A percentile compares a stretch with the other conserved stretches of the same genome.
Evolutionary conservation across 306 rosid genomes (phyloP).

Genomic region (Oemleria cerasiformis): DNA sequence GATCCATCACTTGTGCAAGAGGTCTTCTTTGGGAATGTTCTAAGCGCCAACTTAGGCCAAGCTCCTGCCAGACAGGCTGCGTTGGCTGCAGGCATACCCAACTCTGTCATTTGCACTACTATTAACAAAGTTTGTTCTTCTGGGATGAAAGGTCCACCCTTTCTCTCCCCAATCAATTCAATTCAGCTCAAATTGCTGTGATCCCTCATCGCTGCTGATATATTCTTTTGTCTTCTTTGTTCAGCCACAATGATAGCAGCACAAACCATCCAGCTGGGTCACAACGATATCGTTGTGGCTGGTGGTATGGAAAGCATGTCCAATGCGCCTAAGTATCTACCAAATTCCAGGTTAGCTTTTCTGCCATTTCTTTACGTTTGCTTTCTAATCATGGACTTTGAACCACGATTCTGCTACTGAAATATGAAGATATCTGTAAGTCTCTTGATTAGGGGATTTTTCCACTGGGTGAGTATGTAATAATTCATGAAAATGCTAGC

Average conservation of each 20-base stretch:
- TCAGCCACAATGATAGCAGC: conserved; percentile 91
- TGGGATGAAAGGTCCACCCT: conserved; percentile 71
- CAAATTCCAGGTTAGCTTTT: conserved; percentile 58
- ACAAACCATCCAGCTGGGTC: conserved; percentile 67
- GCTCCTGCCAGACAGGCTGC: conserved; percentile 98
- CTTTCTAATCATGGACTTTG: background rate
- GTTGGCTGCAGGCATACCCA: conserved; percentile 77
- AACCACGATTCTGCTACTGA: conserved; percentile 6
- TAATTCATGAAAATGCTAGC: background rate
- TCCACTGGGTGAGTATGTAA: background rate
- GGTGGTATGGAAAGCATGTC: conserved; percentile 99
- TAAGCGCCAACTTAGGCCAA: conserved; percentile 91
- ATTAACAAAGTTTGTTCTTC: conserved; percentile 89
- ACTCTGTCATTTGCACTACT: conserved; percentile 83
- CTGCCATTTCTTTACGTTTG: conserved; percentile 6
- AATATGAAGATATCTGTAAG: conserved; percentile 5
- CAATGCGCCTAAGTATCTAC: conserved; percentile 79
- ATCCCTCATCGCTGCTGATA: background rate
- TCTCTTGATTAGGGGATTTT: conserved; percentile 9
- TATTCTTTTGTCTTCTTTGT: conserved; percentile 22
- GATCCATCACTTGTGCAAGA: conserved; percentile 88
- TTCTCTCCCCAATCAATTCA: background rate
- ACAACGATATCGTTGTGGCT: conserved; percentile 65
- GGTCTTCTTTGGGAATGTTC: conserved; percentile 91
- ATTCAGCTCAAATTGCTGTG: background rate